Evolutionary conservation across 768 basidiomycete genomes (phyloP).

Genomic region (Mycena chlorophos): DNA sequence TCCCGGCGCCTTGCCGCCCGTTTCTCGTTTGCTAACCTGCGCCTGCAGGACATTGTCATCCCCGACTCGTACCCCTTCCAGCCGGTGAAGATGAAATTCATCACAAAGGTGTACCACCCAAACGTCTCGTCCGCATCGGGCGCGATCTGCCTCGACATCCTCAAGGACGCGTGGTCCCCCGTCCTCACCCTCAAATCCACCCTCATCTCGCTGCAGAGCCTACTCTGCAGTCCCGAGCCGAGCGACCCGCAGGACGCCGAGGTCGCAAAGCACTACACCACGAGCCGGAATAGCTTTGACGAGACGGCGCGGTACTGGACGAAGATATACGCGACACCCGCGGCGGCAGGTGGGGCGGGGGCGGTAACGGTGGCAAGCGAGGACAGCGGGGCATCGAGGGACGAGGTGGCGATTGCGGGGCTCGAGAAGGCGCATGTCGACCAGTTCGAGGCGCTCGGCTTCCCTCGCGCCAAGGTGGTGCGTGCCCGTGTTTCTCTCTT

Average conservation of each 20-base stretch:
- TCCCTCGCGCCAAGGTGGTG: constrained; percentile 83
- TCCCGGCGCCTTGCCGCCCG: constrained; percentile 17
- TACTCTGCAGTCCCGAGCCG: constrained; percentile 92
- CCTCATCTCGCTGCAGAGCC: constrained; percentile 89
- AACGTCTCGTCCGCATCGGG: constrained; percentile 94
- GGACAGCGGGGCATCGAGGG: constrained; percentile 41
- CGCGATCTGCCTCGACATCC: constrained; percentile 90
- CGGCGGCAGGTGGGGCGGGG: constrained; percentile 51
- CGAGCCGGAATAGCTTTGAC: constrained; percentile 83
- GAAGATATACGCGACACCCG: constrained; percentile 79
- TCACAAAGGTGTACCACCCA: constrained; percentile 95
- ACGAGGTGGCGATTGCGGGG: constrained; percentile 77
- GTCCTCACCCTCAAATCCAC: constrained; percentile 96
- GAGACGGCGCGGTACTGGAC: constrained; percentile 95
- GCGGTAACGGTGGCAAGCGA: constrained; percentile 45
- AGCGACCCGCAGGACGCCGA: constrained; percentile 98
- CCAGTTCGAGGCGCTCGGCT: constrained; percentile 81
- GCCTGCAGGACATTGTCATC: constrained; percentile 80
- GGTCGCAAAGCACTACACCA: constrained; percentile 95
- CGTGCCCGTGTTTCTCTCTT: constrained; percentile 33
- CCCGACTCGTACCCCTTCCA: constrained; percentile 91
- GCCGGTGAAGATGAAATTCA: constrained; percentile 98
- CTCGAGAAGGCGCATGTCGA: constrained; percentile 82
- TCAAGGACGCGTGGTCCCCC: constrained; percentile 91
- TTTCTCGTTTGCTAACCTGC: constrained; percentile 3